Evolutionary conservation across 2,329 filamentous ascomycete genomes (phyloP), one percentile per base, ranked within the genome.

Genomic region (Aspergillus luchuensis): DNA sequence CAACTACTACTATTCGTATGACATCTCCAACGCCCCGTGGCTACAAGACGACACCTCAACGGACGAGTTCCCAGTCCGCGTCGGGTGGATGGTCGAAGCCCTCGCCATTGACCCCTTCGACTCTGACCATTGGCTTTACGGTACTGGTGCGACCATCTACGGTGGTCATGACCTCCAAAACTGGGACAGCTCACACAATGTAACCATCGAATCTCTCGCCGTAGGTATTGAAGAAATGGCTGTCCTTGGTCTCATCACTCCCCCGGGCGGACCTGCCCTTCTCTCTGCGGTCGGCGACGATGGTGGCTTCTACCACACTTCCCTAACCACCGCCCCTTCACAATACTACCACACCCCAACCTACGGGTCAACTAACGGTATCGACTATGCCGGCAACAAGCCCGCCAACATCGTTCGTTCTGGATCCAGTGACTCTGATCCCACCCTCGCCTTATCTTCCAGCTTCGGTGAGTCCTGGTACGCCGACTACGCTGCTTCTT

Each of bases 71-170:
- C 62, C 63, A 25, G 63, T 63, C 3, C 59, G 62, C 3, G 62
- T 87, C 3, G 85, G 85, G 1, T 87, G 85, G 84, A 87, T 87
- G 85, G 83, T 87, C 8, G 85, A 87, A 66, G 74, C 80, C 0
- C 71, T 87, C 7, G 82, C 82, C 21, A 87, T 87, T 53, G 78
- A 87, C 66, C 85, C 85, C 0, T 78, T 81, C 25, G 84, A 87
- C 66, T 85, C 83, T 58, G 79, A 86, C 66, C 84, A 86, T 69
- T 87, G 84, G 83, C 73, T 87, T 0, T 87, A 87, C 59, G 84
- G 82, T n/a, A 87, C 85, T 0, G 85, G 85, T 2, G 71, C 81
- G n/a, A 85, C 82, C 0, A 72, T 85, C 48, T 84, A 80, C 39
- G 83, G 83, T 8, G 82, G 84, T 1, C 80, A 81, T 55, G 82